A percentile compares a stretch with the other conserved stretches of the same genome.
phyloP scores from a whole-genome alignment of 805 yeast species.

The Debaryomyces maramus region DNA sequence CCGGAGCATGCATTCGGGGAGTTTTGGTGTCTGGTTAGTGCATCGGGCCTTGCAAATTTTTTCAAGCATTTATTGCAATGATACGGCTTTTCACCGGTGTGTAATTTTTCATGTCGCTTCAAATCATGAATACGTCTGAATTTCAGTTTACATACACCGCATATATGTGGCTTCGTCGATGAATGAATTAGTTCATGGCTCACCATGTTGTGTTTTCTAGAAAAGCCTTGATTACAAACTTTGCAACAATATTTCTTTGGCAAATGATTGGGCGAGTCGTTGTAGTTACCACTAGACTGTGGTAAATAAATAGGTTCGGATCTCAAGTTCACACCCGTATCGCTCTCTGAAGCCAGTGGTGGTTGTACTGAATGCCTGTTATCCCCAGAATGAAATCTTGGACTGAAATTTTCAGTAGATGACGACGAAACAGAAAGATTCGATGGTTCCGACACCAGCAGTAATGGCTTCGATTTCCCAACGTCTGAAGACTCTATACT shows the following conservation, averaged over 20 bases:
- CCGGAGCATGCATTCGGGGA: slow-evolving; percentile 38
- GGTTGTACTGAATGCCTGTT: no score
- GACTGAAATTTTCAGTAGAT: no score
- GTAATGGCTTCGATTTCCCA: no score
- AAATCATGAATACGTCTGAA: slow-evolving; percentile 77
- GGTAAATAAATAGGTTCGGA: no score
- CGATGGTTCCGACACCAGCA: no score
- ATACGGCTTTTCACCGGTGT: slow-evolving; percentile 73
- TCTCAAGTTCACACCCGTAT: no score
- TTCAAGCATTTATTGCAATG: slow-evolving; percentile 61
- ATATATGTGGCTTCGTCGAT: slow-evolving; percentile 59
- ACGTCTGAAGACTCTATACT: no score
- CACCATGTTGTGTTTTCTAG: slow-evolving; percentile 72
- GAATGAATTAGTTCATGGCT: slow-evolving; percentile 72
- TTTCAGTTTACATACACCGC: slow-evolving; percentile 57
- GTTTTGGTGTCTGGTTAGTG: slow-evolving; percentile 66
- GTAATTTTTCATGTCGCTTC: slow-evolving; percentile 72
- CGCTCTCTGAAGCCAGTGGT: no score
- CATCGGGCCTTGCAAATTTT: slow-evolving; percentile 73
- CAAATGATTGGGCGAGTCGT: slow-evolving; percentile 1
- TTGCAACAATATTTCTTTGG: slow-evolving; percentile 50
- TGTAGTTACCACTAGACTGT: no score
- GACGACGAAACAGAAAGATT: no score
- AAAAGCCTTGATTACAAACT: slow-evolving; percentile 62
- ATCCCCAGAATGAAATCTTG: no score